These are phyloP conservation scores for Avena atlantica DNA, from an alignment of 176 grass and related monocot genomes.

Conservation along the genomic window DNA sequence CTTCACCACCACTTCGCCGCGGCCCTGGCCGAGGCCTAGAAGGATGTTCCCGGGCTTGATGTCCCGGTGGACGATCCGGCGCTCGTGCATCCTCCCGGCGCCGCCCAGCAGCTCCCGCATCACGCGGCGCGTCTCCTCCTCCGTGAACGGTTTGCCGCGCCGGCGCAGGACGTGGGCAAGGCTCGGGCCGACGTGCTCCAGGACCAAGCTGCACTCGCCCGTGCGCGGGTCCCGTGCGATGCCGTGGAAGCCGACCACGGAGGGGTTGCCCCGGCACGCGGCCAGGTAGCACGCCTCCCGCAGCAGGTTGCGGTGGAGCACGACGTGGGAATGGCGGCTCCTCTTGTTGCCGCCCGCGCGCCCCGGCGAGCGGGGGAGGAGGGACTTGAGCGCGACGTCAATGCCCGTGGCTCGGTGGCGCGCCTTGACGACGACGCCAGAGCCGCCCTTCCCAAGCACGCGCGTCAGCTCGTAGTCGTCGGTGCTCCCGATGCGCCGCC, in stretches of 20 bases:
- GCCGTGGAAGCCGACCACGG: background rate
- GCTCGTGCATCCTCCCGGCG: conserved; percentile 13
- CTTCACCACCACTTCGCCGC: background rate
- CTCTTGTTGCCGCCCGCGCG: background rate
- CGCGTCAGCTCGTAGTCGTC: background rate
- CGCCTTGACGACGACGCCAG: conserved; percentile 20
- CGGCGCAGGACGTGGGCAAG: background rate
- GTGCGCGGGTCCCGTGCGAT: conserved; percentile 10
- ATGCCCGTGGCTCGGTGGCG: background rate
- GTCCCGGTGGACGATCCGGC: conserved; percentile 21
- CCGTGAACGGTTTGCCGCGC: background rate
- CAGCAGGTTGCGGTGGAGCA: conserved; percentile 6
- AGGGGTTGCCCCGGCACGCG: conserved; percentile 14
- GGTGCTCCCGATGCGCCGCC: background rate
- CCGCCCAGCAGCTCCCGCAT: conserved; percentile 17
- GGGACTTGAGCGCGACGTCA: background rate
- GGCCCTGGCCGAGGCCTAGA: background rate
- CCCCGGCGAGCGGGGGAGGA: too few species aligned
- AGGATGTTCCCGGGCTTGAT: conserved; percentile 26
- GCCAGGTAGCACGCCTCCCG: conserved; percentile 17
- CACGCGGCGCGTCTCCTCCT: conserved; percentile 9
- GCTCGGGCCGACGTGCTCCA: conserved; percentile 29
- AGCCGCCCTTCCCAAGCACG: background rate
- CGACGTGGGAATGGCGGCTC: background rate
- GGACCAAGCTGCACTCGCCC: conserved; percentile 19